Evolutionary conservation across 257 asterid species (phyloP).

Genomic region (Coffea eugenioides): DNA sequence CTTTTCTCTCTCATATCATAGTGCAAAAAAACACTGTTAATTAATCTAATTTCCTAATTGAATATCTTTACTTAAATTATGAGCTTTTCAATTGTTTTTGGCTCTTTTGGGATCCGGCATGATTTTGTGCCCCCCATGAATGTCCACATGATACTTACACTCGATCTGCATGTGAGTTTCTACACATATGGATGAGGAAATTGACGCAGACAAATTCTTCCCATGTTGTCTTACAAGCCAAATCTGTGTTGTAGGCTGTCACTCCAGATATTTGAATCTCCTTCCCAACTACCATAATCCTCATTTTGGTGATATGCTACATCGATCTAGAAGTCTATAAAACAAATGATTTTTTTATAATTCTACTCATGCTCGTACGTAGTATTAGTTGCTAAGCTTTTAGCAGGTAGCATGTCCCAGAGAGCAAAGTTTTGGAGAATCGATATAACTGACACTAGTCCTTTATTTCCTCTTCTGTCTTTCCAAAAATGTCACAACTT

Average conservation of each 20-base stretch:
- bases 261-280: slow-evolving; percentile 5
- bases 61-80: slow-evolving; percentile 22
- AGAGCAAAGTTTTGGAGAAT: slow-evolving; percentile 4
- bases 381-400: not conserved
- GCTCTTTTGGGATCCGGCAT: slow-evolving; percentile 39
- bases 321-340: not conserved
- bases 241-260: not conserved
- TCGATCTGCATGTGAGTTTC: slow-evolving; percentile 17
- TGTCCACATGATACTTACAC: slow-evolving; percentile 25
- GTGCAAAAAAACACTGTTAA: slow-evolving; percentile 28
- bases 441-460: not conserved
- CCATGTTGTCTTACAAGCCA: not conserved
- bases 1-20: slow-evolving; percentile 46
- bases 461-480: slow-evolving; percentile 3
- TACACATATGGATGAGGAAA: slow-evolving; percentile 11
- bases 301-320: not conserved
- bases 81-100: slow-evolving; percentile 25
- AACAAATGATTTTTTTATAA: not conserved
- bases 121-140: slow-evolving; percentile 38
- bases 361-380: not conserved
- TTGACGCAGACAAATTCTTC: slow-evolving; percentile 8
- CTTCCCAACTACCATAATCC: not conserved
- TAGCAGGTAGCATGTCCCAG: slow-evolving; percentile 11
- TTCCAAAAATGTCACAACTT: slow-evolving; percentile 6
- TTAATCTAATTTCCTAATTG: slow-evolving; percentile 20